Evolutionary conservation across 179 eudicot genomes (phyloP).

Genomic region (Silene noctiflora): DNA sequence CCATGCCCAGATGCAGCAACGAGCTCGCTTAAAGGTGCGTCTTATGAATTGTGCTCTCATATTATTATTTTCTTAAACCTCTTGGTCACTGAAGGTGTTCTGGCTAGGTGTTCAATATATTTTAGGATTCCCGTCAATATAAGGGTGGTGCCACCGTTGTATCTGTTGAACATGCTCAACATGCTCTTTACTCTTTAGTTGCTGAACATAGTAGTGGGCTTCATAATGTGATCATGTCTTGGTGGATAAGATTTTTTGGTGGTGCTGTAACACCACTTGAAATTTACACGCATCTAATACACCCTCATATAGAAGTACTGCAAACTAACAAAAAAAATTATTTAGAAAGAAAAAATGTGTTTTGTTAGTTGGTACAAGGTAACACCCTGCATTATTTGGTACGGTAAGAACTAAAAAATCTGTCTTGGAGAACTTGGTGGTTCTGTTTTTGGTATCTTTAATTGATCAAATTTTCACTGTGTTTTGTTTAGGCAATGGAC

Average conservation of each 20-base stretch:
- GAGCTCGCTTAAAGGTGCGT: slow-evolving; percentile 89
- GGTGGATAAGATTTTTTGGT: background rate
- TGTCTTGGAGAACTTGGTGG: background rate
- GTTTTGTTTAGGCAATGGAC: slow-evolving; percentile 65
- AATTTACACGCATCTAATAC: background rate
- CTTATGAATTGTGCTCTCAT: slow-evolving; percentile 6
- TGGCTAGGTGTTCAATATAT: background rate
- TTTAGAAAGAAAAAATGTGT: background rate
- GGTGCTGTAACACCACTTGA: background rate
- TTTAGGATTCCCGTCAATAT: background rate
- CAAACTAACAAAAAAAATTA: background rate
- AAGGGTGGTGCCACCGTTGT: background rate
- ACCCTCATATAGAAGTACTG: background rate
- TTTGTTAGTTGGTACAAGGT: background rate
- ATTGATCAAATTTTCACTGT: background rate
- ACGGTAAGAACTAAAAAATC: background rate
- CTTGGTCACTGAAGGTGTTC: slow-evolving; percentile 5
- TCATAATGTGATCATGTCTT: background rate
- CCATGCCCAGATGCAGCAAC: slow-evolving; percentile 90
- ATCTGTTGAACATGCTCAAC: background rate
- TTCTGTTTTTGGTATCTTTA: background rate
- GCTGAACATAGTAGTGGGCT: background rate
- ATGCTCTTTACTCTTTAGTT: background rate
- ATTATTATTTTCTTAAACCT: background rate
- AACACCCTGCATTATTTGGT: background rate